Evolutionary conservation across 139 green algal genomes (phyloP).

Genomic region (Tetraselmis striata): DNA sequence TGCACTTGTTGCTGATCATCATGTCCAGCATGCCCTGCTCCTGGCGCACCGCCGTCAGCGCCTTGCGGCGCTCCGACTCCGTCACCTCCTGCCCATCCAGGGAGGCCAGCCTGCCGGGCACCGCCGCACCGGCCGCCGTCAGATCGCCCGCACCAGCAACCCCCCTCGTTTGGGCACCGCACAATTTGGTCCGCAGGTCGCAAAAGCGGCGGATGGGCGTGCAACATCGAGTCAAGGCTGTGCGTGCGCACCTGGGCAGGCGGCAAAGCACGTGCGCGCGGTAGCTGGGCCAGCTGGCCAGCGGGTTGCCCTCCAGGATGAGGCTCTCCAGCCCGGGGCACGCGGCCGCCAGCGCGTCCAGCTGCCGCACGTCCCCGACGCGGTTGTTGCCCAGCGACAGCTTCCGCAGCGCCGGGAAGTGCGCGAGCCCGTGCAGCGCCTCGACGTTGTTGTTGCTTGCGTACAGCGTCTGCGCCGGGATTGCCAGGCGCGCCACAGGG

Average conservation of each 20-base stretch:
- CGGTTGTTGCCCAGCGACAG: slow-evolving; percentile 56
- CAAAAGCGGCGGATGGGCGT: too few species aligned
- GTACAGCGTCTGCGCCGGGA: slow-evolving; percentile 41
- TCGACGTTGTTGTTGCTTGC: slow-evolving; percentile 52
- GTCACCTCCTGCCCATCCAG: slow-evolving; percentile 54
- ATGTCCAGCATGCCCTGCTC: slow-evolving; percentile 50
- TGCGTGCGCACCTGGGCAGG: too few species aligned
- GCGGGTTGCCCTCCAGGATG: slow-evolving; percentile 62
- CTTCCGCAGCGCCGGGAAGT: slow-evolving; percentile 44
- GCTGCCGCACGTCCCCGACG: slow-evolving; percentile 22
- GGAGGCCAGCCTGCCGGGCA: slow-evolving; percentile 30
- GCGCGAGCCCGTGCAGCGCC: slow-evolving; percentile 38
- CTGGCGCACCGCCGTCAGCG: slow-evolving; percentile 26
- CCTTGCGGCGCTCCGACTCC: slow-evolving; percentile 34
- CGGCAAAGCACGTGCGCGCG: neutral
- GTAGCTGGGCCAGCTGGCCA: slow-evolving; percentile 51
- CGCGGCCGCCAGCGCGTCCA: slow-evolving; percentile 15
- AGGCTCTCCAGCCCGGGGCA: slow-evolving; percentile 38
- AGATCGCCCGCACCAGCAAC: neutral
- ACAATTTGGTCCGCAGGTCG: neutral
- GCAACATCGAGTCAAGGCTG: neutral
- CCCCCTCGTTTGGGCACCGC: neutral
- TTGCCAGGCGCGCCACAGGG: too few species aligned
- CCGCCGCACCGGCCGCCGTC: slow-evolving; percentile 5
- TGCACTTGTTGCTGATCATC: slow-evolving; percentile 57